Percentiles rank a stretch among this genome's conserved stretches.
Evolutionary conservation across 2,329 filamentous ascomycete genomes (phyloP).

Genomic region (Pseudocercospora ulei): DNA sequence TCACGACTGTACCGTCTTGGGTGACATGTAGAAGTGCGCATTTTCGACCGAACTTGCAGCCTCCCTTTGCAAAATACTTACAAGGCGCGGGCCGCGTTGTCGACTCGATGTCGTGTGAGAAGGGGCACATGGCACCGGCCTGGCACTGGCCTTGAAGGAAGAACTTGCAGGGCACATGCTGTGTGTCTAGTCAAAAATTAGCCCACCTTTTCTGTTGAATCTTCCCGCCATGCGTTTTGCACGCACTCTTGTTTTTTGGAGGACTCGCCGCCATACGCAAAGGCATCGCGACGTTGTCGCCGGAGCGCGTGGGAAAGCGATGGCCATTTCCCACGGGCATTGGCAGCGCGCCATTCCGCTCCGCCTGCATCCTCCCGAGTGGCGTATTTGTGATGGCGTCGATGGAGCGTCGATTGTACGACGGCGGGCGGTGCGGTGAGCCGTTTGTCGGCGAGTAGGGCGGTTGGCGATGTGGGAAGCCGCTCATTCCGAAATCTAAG

Average conservation of each 20-base stretch:
- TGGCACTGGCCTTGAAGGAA: conserved; percentile 93
- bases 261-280: conserved; percentile 39
- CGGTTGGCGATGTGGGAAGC: conserved; percentile 11
- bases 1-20: conserved; percentile 84
- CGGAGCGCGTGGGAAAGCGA: conserved; percentile 18
- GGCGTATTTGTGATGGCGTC: conserved; percentile 18
- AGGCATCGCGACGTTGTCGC: conserved; percentile 17
- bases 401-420: conserved; percentile 19
- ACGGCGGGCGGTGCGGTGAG: conserved; percentile 8
- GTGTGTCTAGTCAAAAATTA: conserved; percentile 57
- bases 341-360: conserved; percentile 27
- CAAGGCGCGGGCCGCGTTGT: conserved; percentile 77
- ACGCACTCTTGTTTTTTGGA: conserved; percentile 44
- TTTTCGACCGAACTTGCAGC: conserved; percentile 97
- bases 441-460: conserved; percentile 14
- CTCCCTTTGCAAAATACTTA: conserved; percentile 99
- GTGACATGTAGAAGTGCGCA: conserved; percentile 95
- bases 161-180: conserved; percentile 99
- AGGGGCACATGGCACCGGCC: conserved; percentile 90
- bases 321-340: conserved; percentile 24
- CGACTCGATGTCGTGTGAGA: conserved; percentile 82
- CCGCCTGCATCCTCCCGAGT: conserved; percentile 22
- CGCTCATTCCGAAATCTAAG: conserved; percentile 16
- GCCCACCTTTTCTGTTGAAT: conserved; percentile 14
- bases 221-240: conserved; percentile 4